Evolutionary conservation across 1,284 basidiomycete species (phyloP), one percentile per base, ranked within the genome.

Genomic region (Thecaphora thlaspeos): DNA sequence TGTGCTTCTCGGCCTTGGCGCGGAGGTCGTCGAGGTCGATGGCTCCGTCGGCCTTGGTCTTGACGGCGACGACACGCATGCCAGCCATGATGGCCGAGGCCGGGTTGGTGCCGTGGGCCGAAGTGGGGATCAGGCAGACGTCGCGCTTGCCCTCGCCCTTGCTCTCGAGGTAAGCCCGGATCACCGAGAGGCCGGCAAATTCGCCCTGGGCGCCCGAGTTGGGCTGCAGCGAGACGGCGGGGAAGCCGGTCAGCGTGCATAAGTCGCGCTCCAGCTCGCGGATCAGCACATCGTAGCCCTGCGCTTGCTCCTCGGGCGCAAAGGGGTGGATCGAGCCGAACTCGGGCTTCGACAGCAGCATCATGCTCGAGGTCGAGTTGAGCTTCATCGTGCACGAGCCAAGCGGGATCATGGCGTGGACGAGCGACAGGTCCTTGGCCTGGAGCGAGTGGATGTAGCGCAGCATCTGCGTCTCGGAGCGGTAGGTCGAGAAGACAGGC

Each of bases 151-250:
- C 83, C 74, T 98, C 86, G 30, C 90, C 90, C 30, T 87, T 86
- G 48, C 89, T 89, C 76, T 89, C 87, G 76, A 95, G 91, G 80
- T 94, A 98, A 9, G 92, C 93, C 46, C 88, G 85, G 76, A 98
- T 97, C 61, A 96, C 88, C 48, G 85, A 88, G 32, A 98, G 84
- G 24, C 94, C 94, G 34, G 94, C 86, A 74, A 93, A 98, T 81
- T 98, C 94, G 41, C 94, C 94, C 61, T 83, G 91, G 14, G 94
- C 94, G 55, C 94, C 94, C 22, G 93, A 97, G 80, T 98, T 98
- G 49, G 94, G 94, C 79, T 98, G 94, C 30, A 98, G 83, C 4
- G 91, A 94, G 62, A 92, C 91, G 17, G 91, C 87, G 61, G 90
- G 85, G 82, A 97, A 96, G 23, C 94, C 94, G 15, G 94, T 98